Evolutionary conservation across 2,329 filamentous ascomycete species (phyloP).

Genomic region (Samsoniella hepiali): DNA sequence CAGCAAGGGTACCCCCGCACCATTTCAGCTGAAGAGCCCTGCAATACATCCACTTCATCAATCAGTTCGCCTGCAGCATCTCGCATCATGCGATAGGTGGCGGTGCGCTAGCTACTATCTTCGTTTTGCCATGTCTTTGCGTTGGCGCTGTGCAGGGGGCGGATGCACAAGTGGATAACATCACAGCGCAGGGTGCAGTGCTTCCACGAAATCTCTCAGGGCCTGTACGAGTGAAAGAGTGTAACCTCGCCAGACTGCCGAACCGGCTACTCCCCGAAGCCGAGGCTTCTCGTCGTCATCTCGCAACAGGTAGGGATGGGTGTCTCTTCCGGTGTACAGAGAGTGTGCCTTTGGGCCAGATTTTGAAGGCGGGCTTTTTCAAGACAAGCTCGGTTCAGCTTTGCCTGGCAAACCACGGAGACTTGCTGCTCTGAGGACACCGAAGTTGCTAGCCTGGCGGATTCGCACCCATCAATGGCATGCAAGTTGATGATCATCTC

Average conservation of each 20-base stretch:
- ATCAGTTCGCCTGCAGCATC: conserved; percentile 4
- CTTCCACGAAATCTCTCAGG: background rate
- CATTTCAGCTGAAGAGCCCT: conserved; percentile 12
- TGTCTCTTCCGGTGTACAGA: too few relatives aligned
- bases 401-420: background rate
- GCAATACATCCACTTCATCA: background rate
- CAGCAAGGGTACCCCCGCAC: background rate
- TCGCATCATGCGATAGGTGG: conserved; percentile 13
- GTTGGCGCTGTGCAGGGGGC: background rate
- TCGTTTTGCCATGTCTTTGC: background rate
- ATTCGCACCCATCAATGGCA: too few relatives aligned
- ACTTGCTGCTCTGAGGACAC: too few relatives aligned
- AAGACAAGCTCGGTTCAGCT: background rate
- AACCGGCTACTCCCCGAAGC: background rate
- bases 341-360: too few relatives aligned
- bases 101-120: background rate
- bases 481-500: background rate
- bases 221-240: background rate
- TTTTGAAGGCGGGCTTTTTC: too few relatives aligned
- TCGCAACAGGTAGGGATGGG: too few relatives aligned
- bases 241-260: background rate
- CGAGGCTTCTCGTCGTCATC: background rate
- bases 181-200: background rate
- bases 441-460: too few relatives aligned
- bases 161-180: background rate